Conservation (phyloP, 371 early-diverging fungal genomes). For the Homolaphlyctis polyrhiza region DNA sequence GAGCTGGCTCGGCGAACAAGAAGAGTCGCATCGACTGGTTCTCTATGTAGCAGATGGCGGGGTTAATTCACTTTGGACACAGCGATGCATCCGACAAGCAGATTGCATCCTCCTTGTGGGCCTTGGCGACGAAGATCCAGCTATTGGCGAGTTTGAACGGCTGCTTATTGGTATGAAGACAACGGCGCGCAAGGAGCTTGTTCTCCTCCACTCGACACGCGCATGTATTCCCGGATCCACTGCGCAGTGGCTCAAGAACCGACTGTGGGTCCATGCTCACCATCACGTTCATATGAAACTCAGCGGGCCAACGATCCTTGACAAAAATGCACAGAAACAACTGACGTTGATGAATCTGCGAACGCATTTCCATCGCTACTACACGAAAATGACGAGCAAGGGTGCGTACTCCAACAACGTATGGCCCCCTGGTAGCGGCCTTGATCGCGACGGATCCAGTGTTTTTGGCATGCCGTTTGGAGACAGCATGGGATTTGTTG, state of each 20-base stretch:
- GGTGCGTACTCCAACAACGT: background rate
- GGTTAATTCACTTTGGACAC: conserved; percentile 88
- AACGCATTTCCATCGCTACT: conserved; percentile 27
- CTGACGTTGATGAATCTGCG: conserved; percentile 4
- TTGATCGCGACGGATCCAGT: too few species aligned
- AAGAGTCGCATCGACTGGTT: conserved; percentile 80
- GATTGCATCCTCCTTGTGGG: conserved; percentile 90
- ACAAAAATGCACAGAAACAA: conserved; percentile 15
- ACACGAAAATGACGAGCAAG: conserved; percentile 7
- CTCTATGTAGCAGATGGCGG: conserved; percentile 93
- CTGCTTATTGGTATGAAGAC: conserved; percentile 88
- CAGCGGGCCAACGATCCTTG: conserved; percentile 23
- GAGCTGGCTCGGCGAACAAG: conserved; percentile 90
- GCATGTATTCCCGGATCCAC: conserved; percentile 76
- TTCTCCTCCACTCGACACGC: conserved; percentile 79
- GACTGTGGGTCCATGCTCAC: conserved; percentile 93
- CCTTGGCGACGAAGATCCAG: conserved; percentile 79
- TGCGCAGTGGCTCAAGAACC: conserved; percentile 84
- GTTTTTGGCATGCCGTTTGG: too few species aligned
- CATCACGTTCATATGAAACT: conserved; percentile 92
- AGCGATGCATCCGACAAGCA: conserved; percentile 89
- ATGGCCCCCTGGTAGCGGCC: background rate
- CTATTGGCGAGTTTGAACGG: conserved; percentile 89
- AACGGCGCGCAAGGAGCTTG: conserved; percentile 92
- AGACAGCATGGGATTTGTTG: too few species aligned